phyloP scores from a whole-genome alignment of 1,284 basidiomycete species.

The Leccinum angustisporum region DNA sequence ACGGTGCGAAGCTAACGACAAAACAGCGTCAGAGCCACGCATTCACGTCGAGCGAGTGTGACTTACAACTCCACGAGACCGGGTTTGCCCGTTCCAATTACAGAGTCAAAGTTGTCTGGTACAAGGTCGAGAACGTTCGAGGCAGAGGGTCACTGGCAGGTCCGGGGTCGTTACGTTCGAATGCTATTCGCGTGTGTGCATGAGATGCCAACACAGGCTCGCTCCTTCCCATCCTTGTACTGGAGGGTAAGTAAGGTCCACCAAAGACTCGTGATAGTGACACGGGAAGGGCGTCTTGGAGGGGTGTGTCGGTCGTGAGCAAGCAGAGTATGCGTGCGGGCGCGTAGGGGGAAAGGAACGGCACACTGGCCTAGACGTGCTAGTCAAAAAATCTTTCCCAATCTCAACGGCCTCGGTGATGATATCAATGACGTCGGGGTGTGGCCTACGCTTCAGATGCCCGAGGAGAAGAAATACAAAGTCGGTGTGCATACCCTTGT shows the following conservation, averaged over 20 bases:
- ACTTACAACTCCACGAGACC: slow-evolving; percentile 89
- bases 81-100: slow-evolving; percentile 76
- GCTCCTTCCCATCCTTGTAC: too few relatives aligned
- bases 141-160: slow-evolving; percentile 37
- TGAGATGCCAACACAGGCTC: too few relatives aligned
- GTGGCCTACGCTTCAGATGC: slow-evolving; percentile 77
- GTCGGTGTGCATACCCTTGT: slow-evolving; percentile 98
- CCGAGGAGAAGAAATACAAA: slow-evolving; percentile 94
- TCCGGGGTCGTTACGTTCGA: too few relatives aligned
- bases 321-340: background rate
- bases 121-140: slow-evolving; percentile 84
- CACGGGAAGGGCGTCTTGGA: slow-evolving; percentile 67
- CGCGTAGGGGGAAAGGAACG: background rate
- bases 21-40: background rate
- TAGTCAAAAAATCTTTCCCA: slow-evolving; percentile 82
- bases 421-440: slow-evolving; percentile 78
- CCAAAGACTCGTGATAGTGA: slow-evolving; percentile 35
- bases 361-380: slow-evolving; percentile 33
- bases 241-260: too few relatives aligned
- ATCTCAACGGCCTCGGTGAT: slow-evolving; percentile 83
- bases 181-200: too few relatives aligned
- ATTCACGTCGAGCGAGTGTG: background rate
- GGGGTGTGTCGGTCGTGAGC: background rate
- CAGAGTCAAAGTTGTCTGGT: slow-evolving; percentile 72
- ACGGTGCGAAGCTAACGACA: slow-evolving; percentile 68